These are phyloP conservation scores for Zelonia costaricensis DNA, from an alignment of 208 protist species.

Conservation along the genomic window DNA sequence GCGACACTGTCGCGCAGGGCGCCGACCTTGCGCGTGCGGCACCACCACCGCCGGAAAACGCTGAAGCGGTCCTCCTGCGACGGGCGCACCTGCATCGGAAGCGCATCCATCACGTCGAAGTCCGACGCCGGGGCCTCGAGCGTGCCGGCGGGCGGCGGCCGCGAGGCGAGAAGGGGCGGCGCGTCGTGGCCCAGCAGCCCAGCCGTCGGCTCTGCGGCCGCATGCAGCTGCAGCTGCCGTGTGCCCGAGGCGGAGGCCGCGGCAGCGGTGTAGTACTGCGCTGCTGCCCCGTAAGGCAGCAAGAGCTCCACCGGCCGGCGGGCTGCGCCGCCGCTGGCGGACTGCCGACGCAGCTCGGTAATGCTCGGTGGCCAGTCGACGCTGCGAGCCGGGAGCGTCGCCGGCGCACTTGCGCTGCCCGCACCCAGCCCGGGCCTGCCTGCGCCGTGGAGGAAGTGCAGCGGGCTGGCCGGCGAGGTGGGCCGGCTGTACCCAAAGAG, in stretches of 20 bases:
- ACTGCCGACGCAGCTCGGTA: slow-evolving; percentile 8
- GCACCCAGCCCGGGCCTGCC: too few species aligned
- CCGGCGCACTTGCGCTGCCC: background rate
- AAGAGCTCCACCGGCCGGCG: slow-evolving; percentile 32
- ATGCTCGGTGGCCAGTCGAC: slow-evolving; percentile 28
- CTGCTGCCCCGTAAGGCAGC: slow-evolving; percentile 35
- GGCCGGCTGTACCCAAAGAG: slow-evolving; percentile 1
- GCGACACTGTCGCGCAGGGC: slow-evolving; percentile 25
- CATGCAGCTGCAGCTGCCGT: slow-evolving; percentile 2
- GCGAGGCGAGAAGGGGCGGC: slow-evolving; percentile 9
- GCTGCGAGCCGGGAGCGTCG: slow-evolving; percentile 8
- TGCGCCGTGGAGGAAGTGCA: too few species aligned
- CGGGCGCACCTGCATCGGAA: slow-evolving; percentile 11
- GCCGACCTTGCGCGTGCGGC: slow-evolving; percentile 24
- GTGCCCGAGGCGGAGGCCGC: slow-evolving; percentile 3
- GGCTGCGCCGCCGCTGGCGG: background rate
- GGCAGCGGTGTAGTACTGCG: slow-evolving; percentile 18
- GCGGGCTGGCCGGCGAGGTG: too few species aligned
- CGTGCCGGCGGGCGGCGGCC: slow-evolving; percentile 1
- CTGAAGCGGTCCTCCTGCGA: slow-evolving; percentile 26
- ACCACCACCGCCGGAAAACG: slow-evolving; percentile 31
- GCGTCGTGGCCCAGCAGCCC: slow-evolving; percentile 21
- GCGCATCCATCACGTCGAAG: background rate
- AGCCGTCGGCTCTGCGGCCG: slow-evolving; percentile 3
- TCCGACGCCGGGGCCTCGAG: slow-evolving; percentile 11